Evolutionary conservation across 2,329 filamentous ascomycete species (phyloP), one percentile per base, ranked within the genome.

Genomic region (Pyrenophora graminea): DNA sequence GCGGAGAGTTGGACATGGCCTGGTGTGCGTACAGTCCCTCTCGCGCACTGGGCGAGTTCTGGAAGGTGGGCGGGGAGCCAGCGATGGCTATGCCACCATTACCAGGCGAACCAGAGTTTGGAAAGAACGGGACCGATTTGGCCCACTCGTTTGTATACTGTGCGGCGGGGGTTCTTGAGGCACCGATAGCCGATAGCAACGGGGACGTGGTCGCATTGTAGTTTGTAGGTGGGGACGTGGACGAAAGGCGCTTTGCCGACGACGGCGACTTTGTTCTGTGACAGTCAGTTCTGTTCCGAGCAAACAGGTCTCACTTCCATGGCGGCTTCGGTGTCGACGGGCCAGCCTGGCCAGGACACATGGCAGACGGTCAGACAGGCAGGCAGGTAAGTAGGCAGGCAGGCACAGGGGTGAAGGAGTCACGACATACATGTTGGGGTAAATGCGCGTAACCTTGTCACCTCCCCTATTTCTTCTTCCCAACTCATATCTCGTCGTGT

Each of bases 141-240:
- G 77, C 74, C 77, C 77, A 79, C 70, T 79, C 77, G 59, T 69
- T 74, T 33, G 72, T 74, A 58, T 74, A 73, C 27, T 74, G 71
- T 10, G 69, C 66, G 34, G 71, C 67, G 15, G 70, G 62, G 36
- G 57, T 65, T 53, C 70, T 68, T 33, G 69, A 72, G 56, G 70
- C 69, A 52, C 70, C 70, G 48, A 75, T 63, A 48, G 71, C 73
- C 56, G 71, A 70, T 45, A 74, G 62, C 32, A 74, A 66, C 15
- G 73, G 72, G 15, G 73, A 73, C 25, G 69, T 71, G 40, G 69
- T 70, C 18, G 70, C 70, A 70, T 73, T 71, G 57, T 72, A 71
- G 44, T 62, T 52, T 37, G 59, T 59, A 15, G 67, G 58, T 6
- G 69, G 68, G 36, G 69, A 72, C 17, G 70, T 60, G 8, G 71